These are phyloP conservation scores for Quercus aquifolioides DNA, from an alignment of 306 rosid genomes.

Conservation along the genomic window DNA sequence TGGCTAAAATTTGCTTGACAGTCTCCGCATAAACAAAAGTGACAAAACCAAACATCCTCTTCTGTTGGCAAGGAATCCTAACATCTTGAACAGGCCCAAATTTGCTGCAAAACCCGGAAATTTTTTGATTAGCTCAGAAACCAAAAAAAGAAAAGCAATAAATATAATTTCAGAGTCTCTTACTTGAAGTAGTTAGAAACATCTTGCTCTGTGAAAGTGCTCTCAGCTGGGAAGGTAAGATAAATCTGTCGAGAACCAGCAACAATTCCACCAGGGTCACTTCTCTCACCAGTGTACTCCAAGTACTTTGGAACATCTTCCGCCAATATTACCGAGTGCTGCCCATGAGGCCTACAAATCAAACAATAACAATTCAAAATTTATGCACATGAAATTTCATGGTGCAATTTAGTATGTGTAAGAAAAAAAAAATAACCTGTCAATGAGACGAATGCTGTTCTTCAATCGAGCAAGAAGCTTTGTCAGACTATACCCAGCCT, in stretches of 20 bases:
- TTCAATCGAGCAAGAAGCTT: conserved; percentile 47
- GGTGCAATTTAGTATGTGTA: background rate
- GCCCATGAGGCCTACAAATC: conserved; percentile 46
- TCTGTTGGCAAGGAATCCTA: conserved; percentile 49
- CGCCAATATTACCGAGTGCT: conserved; percentile 40
- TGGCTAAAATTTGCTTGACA: conserved; percentile 36
- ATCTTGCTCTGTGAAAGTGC: conserved; percentile 43
- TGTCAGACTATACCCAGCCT: conserved; percentile 43
- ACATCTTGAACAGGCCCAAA: conserved; percentile 55
- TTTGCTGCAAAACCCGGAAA: conserved; percentile 25
- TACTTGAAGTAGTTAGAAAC: conserved; percentile 48
- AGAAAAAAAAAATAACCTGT: conserved; percentile 22
- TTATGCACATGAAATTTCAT: background rate
- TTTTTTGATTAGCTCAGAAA: too few species aligned
- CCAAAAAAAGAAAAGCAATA: background rate
- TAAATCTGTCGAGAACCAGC: conserved; percentile 44
- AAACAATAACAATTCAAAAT: background rate
- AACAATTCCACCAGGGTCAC: conserved; percentile 30
- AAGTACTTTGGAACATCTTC: conserved; percentile 34
- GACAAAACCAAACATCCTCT: conserved; percentile 56
- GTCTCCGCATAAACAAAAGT: conserved; percentile 43
- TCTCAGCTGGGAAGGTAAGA: conserved; percentile 50
- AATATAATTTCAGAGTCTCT: background rate
- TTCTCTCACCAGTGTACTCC: conserved; percentile 34
- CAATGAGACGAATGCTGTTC: conserved; percentile 40